Evolutionary conservation across 495 filamentous ascomycete species (phyloP).

Genomic region (Xylaria scruposa): DNA sequence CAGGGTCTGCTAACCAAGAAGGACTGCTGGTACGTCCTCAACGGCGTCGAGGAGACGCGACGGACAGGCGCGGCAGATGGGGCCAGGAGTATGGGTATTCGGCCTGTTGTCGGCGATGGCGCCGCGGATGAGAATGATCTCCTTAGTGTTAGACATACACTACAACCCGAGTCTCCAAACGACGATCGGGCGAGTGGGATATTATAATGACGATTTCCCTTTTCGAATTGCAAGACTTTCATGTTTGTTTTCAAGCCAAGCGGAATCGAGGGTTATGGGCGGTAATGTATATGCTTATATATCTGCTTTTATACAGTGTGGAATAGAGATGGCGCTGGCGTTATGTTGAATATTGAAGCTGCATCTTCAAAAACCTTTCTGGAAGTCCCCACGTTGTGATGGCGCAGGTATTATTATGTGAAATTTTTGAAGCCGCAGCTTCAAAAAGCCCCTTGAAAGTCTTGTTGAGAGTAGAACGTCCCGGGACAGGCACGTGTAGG

Average conservation of each 20-base stretch:
- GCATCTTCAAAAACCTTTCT: background rate
- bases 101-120: background rate
- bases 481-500: background rate
- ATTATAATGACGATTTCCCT: conserved; percentile 26
- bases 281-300: conserved; percentile 3
- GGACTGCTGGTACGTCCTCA: conserved; percentile 94
- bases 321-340: background rate
- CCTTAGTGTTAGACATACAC: conserved; percentile 14
- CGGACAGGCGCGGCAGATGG: conserved; percentile 34
- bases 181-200: conserved; percentile 36
- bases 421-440: too few species aligned
- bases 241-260: background rate
- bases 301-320: background rate
- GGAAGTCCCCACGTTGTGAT: too few species aligned
- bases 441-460: too few species aligned
- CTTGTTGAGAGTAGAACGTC: background rate
- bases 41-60: conserved; percentile 72
- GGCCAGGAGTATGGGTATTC: conserved; percentile 9
- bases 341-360: background rate
- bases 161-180: conserved; percentile 22
- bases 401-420: too few species aligned
- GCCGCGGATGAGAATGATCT: background rate
- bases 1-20: conserved; percentile 95
- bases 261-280: background rate
- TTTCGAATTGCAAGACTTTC: background rate